phyloP scores from a whole-genome alignment of 164 flowering plant genomes.

The Berberis thunbergii region DNA sequence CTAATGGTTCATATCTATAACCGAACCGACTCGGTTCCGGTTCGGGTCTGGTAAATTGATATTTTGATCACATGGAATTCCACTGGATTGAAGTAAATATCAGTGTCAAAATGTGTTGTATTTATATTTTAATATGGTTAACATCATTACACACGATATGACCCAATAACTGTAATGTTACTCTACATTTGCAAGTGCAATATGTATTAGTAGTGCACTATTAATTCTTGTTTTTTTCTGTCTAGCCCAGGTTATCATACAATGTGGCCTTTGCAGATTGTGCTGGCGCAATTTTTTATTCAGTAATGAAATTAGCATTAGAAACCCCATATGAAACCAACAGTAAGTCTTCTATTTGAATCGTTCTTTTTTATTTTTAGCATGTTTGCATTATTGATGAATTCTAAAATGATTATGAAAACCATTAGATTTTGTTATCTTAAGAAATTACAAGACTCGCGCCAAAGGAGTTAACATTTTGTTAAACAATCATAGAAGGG shows the following conservation, averaged over 20 bases:
- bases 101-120: neutral
- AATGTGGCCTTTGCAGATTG: conserved; percentile 62
- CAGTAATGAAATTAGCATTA: conserved; percentile 69
- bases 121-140: neutral
- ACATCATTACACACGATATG: too few relatives aligned
- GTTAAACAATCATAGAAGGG: too few relatives aligned
- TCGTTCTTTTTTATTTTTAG: neutral
- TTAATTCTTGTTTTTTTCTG: neutral
- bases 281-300: conserved; percentile 79
- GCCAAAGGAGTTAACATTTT: too few relatives aligned
- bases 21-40: neutral
- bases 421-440: too few relatives aligned
- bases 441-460: too few relatives aligned
- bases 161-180: neutral
- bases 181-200: neutral
- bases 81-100: neutral
- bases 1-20: too few relatives aligned
- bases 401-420: too few relatives aligned
- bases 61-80: neutral
- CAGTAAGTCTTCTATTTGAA: conserved; percentile 27
- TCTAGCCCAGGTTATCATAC: conserved; percentile 60
- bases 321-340: conserved; percentile 44
- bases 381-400: neutral
- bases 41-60: neutral
- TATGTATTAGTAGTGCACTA: neutral